phyloP scores from a whole-genome alignment of 1,284 basidiomycete species.

The Rhodotorula sp. region DNA sequence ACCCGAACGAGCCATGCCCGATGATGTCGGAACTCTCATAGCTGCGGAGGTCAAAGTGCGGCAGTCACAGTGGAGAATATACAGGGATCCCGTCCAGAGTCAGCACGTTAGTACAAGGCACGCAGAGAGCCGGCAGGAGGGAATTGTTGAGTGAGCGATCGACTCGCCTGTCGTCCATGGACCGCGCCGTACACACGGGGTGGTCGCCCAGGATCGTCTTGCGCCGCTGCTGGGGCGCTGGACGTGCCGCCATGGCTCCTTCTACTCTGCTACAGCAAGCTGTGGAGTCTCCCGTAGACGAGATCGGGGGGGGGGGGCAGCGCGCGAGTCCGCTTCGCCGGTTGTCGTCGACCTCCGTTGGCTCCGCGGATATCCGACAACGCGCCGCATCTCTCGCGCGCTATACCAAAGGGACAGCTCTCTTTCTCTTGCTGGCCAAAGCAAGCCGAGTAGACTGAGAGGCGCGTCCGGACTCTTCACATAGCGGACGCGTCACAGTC shows the following conservation, averaged over 20 bases:
- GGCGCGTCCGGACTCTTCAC: too few relatives aligned
- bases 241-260: constrained; percentile 1
- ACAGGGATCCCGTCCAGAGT: not conserved
- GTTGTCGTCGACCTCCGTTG: too few relatives aligned
- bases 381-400: too few relatives aligned
- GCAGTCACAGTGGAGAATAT: not conserved
- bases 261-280: too few relatives aligned
- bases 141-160: constrained; percentile 3
- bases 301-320: too few relatives aligned
- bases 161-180: constrained; percentile 35
- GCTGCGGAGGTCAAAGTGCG: constrained; percentile 49
- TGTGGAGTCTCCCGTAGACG: too few relatives aligned
- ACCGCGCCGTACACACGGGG: constrained; percentile 30
- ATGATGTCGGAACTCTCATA: constrained; percentile 89
- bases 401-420: too few relatives aligned
- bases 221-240: constrained; percentile 16
- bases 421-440: too few relatives aligned
- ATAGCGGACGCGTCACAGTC: too few relatives aligned
- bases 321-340: too few relatives aligned
- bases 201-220: constrained; percentile 38
- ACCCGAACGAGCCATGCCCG: constrained; percentile 93
- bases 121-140: not conserved
- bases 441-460: too few relatives aligned
- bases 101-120: not conserved
- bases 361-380: too few relatives aligned